Conservation (phyloP, 768 basidiomycete species). For the Auricularia sp. region DNA sequence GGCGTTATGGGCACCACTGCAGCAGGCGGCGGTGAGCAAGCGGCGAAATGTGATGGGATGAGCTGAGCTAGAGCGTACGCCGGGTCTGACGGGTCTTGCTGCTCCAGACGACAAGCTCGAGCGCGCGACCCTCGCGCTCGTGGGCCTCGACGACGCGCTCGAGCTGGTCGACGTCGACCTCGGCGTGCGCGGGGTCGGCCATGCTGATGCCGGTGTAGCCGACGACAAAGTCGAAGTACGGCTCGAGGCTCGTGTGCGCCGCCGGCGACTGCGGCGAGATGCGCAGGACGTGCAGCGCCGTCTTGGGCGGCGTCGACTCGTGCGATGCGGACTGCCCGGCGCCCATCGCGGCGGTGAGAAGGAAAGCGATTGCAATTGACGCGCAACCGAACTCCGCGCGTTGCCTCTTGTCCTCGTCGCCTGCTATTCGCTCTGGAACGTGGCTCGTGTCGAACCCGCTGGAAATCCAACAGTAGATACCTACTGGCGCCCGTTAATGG, state of each 20-base stretch:
- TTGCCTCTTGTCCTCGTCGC: too few relatives aligned
- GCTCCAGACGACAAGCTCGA: conserved; percentile 75
- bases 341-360: conserved; percentile 1
- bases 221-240: conserved; percentile 39
- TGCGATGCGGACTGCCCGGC: conserved; percentile 22
- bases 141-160: background rate
- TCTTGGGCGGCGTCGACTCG: conserved; percentile 2
- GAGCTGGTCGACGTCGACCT: conserved; percentile 55
- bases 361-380: too few relatives aligned
- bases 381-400: too few relatives aligned
- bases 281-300: conserved; percentile 25
- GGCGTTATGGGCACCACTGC: too few relatives aligned
- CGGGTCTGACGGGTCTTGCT: conserved; percentile 64
- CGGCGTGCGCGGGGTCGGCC: conserved; percentile 6
- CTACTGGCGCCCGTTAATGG: too few relatives aligned
- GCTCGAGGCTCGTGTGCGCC: conserved; percentile 28
- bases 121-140: conserved; percentile 20
- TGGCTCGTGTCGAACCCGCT: too few relatives aligned
- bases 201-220: conserved; percentile 14
- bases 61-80: conserved; percentile 30
- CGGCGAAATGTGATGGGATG: background rate
- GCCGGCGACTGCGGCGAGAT: conserved; percentile 30
- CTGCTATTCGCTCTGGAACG: too few relatives aligned
- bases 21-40: too few relatives aligned
- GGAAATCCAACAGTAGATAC: too few relatives aligned